Base-by-base conservation (phyloP, 768 basidiomycete genomes). In the Lactarius akahatsu region DNA sequence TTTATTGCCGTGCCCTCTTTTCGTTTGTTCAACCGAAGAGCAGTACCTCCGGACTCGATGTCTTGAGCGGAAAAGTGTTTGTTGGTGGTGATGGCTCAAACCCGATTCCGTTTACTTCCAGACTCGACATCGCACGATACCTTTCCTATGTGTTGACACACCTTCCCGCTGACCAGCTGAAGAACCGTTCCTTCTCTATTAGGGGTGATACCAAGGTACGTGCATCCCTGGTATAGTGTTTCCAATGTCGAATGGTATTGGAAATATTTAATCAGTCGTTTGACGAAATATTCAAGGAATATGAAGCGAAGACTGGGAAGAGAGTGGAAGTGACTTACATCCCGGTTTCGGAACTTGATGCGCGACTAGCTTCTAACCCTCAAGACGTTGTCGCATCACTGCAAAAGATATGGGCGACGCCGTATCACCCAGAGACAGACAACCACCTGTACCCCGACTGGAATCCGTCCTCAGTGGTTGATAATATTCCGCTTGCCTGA, bases 391-490 rank as follows among this genome's bases (percentile, higher is more conserved):
- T n/a, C 30, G 43, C 50, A 18, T 36, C 18, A 45, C 32, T 70
- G 38, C 56, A 56, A 18, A 47, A 54, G 26, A 20, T 52, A 30
- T 70, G 67, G 62, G 67, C 67, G 13, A 54, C 61, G 16, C 62
- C 68, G 1, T 67, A 57, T 28, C 11, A 38, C 18, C 61, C 60
- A 11, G 18, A 45, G 47, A 43, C 68, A 28, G 66, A 63, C 52
- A 68, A 68, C 28, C 60, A 57, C 4, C 43, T 62, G 20, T 73
- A 56, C 45, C 71, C 72, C 16, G 52, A 65, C 20, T 73, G 69
- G 69, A 72, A 72, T 18, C 72, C 72, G 18, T 62, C 62, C 20
- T 58, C 55, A 4, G 65, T 61, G 6, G 10, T 67, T 4, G 70
- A 72, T 26, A 28, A 62, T n/a, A 6, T 61, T 30, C 60, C 55